Percentiles rank a stretch among this genome's conserved stretches.
Conservation (phyloP, 192 early-diverging fungal species). For the Chytriomyces hyalinus region DNA sequence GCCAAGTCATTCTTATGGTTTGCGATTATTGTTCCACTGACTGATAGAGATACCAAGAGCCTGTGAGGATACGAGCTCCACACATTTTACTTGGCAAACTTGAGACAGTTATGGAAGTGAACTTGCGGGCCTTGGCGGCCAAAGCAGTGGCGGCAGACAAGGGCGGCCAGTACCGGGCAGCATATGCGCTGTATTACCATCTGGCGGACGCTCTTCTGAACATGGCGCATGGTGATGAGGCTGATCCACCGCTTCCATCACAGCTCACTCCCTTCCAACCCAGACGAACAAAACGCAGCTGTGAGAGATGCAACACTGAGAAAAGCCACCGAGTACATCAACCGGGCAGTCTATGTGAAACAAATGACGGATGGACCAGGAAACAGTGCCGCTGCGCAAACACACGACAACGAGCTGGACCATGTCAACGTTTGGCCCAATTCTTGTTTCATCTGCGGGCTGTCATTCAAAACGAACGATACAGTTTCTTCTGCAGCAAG, state of each 20-base stretch:
- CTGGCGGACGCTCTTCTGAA: slow-evolving; percentile 15
- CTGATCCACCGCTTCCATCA: neutral
- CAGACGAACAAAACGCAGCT: slow-evolving; percentile 13
- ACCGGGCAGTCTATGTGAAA: slow-evolving; percentile 4
- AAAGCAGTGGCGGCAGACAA: slow-evolving; percentile 5
- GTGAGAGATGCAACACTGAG: slow-evolving; percentile 3
- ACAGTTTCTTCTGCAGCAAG: slow-evolving; percentile 26
- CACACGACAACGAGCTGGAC: slow-evolving; percentile 9
- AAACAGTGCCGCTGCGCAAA: neutral
- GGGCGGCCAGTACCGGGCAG: neutral
- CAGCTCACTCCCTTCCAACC: neutral
- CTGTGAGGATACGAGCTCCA: neutral
- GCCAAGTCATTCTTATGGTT: neutral
- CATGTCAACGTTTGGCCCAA: slow-evolving; percentile 20
- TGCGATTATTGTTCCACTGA: neutral
- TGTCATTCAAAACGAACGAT: neutral
- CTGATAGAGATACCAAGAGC: neutral
- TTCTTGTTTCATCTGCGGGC: neutral
- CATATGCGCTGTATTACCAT: slow-evolving; percentile 17
- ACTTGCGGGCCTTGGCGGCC: no score
- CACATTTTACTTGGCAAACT: no score
- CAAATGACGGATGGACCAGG: neutral
- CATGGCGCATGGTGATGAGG: slow-evolving; percentile 9
- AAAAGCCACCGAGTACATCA: slow-evolving; percentile 17
- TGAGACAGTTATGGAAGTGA: no score